Evolutionary conservation across 2,329 filamentous ascomycete genomes (phyloP), one percentile per base, ranked within the genome.

Genomic region (Pleoardoris graminearum): DNA sequence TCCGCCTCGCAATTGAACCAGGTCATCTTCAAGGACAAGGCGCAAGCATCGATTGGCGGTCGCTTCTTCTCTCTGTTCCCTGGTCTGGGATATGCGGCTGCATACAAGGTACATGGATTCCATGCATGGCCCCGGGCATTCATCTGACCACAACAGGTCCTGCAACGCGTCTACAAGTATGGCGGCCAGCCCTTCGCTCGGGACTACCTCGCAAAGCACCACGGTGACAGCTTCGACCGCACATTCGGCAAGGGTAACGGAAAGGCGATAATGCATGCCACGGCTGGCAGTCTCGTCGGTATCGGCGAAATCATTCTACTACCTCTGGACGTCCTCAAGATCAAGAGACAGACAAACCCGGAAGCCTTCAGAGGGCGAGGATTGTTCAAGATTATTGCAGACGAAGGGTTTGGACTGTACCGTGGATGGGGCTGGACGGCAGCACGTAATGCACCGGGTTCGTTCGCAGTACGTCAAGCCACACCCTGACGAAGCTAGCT

Each of bases 341-440:
- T 99, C 80, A 99, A 99, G 85, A 87, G 94, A 68, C 94, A 99
- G 80, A 99, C 94, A 63, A 99, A 99, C 82, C 94, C 94, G 35
- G 94, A 97, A 72, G 92, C 94, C 30, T 99, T 99, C 86, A 86
- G 91, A 63, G 93, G 93, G 65, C 89, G 94, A 68, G 94, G 94
- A 57, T 82, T 99, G 54, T 79, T 97, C 72, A 88, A 83, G 77
- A 97, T 99, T 61, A 83, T 99, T 57, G 83, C 85, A 53, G 94
- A 99, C 71, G 94, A 99, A 76, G 94, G 94, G 30, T 95, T 97
- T 69, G 91, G 91, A 44, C 79, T 99, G 46, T 99, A 99, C 80
- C 86, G 94, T 71, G 94, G 94, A 54, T 96, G 92, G 85, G 90
- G 91, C 63, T 97, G 94, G 94, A 97, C 94, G 46, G 94, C 94